phyloP scores from a whole-genome alignment of 139 green algal species.

The Chlamydomonas schloesseri region DNA sequence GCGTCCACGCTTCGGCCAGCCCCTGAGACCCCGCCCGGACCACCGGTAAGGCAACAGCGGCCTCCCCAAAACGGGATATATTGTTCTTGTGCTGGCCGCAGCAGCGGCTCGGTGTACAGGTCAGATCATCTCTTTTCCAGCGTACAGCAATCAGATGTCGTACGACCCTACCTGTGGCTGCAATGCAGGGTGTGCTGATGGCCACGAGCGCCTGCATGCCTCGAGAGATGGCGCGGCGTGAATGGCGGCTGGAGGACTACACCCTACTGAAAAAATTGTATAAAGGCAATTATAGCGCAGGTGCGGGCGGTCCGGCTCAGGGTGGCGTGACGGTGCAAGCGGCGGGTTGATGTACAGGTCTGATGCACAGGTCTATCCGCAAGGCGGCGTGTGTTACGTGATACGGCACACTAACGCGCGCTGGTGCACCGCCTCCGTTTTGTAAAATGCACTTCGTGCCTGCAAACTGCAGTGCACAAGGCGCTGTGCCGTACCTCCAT shows the following conservation, averaged over 20 bases:
- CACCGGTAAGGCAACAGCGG: not conserved
- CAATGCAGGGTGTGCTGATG: conserved; percentile 1
- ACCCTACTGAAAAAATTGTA: conserved; percentile 35
- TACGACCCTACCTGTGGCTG: not conserved
- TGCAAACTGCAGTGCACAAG: conserved; percentile 27
- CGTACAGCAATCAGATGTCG: no score
- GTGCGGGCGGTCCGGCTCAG: no score
- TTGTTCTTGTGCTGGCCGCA: not conserved
- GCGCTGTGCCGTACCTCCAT: conserved; percentile 1
- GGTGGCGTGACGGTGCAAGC: no score
- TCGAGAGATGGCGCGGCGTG: conserved; percentile 12
- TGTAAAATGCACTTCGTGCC: no score
- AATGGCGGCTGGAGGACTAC: conserved; percentile 48
- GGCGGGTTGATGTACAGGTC: no score
- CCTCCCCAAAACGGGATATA: not conserved
- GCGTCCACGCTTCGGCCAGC: not conserved
- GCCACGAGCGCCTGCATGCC: not conserved
- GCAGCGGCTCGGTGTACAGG: no score
- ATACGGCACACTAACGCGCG: no score
- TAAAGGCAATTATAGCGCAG: not conserved
- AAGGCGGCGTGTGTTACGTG: no score
- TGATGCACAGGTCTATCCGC: no score
- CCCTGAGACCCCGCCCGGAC: not conserved
- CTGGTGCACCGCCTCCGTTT: no score
- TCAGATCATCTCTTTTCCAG: no score